These are phyloP conservation scores for Croton laevigatus DNA, from an alignment of 441 rosid species.

Conservation along the genomic window DNA sequence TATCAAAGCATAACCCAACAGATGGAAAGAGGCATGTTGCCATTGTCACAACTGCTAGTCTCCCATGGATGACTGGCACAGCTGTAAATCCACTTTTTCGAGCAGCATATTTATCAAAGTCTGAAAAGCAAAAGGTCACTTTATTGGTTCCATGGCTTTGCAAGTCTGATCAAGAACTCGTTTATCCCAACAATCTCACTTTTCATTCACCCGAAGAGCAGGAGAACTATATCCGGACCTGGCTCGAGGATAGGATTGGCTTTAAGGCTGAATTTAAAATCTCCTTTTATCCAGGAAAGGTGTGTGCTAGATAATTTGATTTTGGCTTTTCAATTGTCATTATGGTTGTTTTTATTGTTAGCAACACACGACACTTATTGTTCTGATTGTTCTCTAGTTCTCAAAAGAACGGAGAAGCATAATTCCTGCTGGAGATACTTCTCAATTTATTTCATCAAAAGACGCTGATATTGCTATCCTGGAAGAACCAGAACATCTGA, in stretches of 20 bases:
- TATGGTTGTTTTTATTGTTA: background rate
- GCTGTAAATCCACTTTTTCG: slow-evolving; percentile 97
- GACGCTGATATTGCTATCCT: slow-evolving; percentile 93
- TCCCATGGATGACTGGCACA: slow-evolving; percentile 99
- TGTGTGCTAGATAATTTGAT: slow-evolving; percentile 26
- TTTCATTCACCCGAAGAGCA: slow-evolving; percentile 95
- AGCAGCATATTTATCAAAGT: slow-evolving; percentile 86
- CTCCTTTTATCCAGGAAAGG: slow-evolving; percentile 98
- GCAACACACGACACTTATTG: slow-evolving; percentile 18
- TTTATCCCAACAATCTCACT: slow-evolving; percentile 78
- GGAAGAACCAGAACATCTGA: slow-evolving; percentile 96
- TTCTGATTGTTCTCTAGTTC: slow-evolving; percentile 48
- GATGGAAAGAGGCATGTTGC: slow-evolving; percentile 84
- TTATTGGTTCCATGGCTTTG: slow-evolving; percentile 97
- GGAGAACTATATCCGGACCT: slow-evolving; percentile 81
- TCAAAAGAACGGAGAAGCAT: slow-evolving; percentile 89
- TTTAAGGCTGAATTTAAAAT: slow-evolving; percentile 86
- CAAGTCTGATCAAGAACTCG: slow-evolving; percentile 89
- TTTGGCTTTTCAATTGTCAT: slow-evolving; percentile 9
- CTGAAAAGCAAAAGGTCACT: slow-evolving; percentile 82
- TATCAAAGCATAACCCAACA: slow-evolving; percentile 43
- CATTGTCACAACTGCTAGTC: slow-evolving; percentile 95
- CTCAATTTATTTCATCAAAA: slow-evolving; percentile 78
- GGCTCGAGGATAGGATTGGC: slow-evolving; percentile 95
- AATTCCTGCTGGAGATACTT: slow-evolving; percentile 93